Evolutionary conservation across 495 filamentous ascomycete genomes (phyloP).

Genomic region (Emericellopsis terricola): DNA sequence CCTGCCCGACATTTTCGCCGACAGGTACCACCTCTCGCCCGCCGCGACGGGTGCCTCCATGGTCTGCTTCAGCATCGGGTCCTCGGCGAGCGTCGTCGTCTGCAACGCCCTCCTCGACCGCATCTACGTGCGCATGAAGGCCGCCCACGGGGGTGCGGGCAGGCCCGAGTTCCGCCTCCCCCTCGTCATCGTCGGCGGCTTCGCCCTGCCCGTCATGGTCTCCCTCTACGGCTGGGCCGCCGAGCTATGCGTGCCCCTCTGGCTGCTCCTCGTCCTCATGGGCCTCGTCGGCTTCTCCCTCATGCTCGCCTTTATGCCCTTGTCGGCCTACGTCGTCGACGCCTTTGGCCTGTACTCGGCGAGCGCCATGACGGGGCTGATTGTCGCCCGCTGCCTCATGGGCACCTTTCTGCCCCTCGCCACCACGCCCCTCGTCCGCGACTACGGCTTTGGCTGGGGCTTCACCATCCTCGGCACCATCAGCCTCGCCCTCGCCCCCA

Average conservation of each 20-base stretch:
- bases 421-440: slow-evolving; percentile 21
- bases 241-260: slow-evolving; percentile 16
- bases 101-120: slow-evolving; percentile 29
- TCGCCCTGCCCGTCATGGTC: slow-evolving; percentile 22
- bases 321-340: slow-evolving; percentile 38
- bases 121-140: slow-evolving; percentile 30
- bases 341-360: slow-evolving; percentile 37
- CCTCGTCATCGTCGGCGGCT: slow-evolving; percentile 22
- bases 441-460: slow-evolving; percentile 30
- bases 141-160: slow-evolving; percentile 16
- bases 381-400: slow-evolving; percentile 34
- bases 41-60: slow-evolving; percentile 26
- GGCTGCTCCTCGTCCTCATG: slow-evolving; percentile 20
- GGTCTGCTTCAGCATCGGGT: slow-evolving; percentile 32
- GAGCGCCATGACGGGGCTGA: slow-evolving; percentile 35
- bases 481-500: slow-evolving; percentile 23
- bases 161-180: slow-evolving; percentile 33
- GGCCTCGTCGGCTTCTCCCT: slow-evolving; percentile 17
- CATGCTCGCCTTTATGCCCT: slow-evolving; percentile 26
- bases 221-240: slow-evolving; percentile 31
- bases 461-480: slow-evolving; percentile 22
- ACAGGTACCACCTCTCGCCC: slow-evolving; percentile 26
- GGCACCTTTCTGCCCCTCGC: slow-evolving; percentile 34
- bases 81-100: slow-evolving; percentile 23
- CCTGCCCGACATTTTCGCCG: slow-evolving; percentile 28